Evolutionary conservation across 225 moss, liverwort and hornwort species (phyloP), one percentile per base, ranked within the genome.

Genomic region (Takakia lepidozioides): DNA sequence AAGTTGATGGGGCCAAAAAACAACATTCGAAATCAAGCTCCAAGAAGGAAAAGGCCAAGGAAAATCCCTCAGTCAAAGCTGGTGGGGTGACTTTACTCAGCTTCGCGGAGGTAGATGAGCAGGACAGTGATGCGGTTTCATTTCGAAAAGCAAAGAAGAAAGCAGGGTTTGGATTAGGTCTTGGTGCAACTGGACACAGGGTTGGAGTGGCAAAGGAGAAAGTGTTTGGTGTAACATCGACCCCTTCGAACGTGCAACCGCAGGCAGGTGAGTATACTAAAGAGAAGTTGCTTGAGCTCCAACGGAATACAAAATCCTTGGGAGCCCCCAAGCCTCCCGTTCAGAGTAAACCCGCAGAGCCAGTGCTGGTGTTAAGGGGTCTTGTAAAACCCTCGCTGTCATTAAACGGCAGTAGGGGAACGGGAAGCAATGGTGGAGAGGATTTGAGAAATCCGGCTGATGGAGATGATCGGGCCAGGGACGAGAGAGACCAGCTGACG

Each of bases 221-320:
- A 47, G 39, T 68, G 24, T 22, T 46, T 19, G 15, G 49, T 36
- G 68, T 38, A 47, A 47, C 62, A 38, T 73, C 73, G 25, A 18
- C 68, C 26, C 58, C 69, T 26, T 83, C 83, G 22, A 91, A 98
- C 67, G 83, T 91, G 39, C 98, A 98, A 62, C 54, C 98, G 38
- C 84, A 76, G 42, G 75, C 67, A 34, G 98, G 98, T 19, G 98
- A 98, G 65, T 98, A 98, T 17, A 91, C 91, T 15, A 98, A 91
- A 46, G 98, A 98, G 40, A 98, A 85, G 56, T 70, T 98, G 10
- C 75, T 87, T 14, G 98, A 98, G 71, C 76, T 98, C 22, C 91
- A 91, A 43, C 75, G 91, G 19, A 87, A 91, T 35, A 91, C 85
- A 18, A 83, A 91, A 52, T 66, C 81, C 4, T 61, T 95, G 3